Evolutionary conservation across 139 green algal species (phyloP), one percentile per base, ranked within the genome.

Genomic region (Deuterostichococcus epilithicus): DNA sequence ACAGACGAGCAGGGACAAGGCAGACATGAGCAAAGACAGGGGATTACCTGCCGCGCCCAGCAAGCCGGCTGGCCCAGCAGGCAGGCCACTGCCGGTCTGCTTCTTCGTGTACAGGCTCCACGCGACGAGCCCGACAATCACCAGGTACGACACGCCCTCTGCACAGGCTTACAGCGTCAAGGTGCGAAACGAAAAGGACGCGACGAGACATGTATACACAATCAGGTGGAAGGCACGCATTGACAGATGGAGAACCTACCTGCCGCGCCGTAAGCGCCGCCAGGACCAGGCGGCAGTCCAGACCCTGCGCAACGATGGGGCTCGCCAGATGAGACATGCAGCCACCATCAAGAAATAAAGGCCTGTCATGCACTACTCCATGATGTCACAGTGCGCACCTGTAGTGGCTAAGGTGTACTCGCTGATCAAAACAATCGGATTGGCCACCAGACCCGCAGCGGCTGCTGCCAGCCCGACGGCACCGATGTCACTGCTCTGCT

Each of bases 101-200:
- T 83, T 80, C 81, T 97, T 97, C 63, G 88, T 94, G 72, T 85
- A 84, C 3, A 86, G 13, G 32, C 30, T 80, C 87, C 87, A 95
- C 26, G 36, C 90, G 13, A 95, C 80, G 36, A 96, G 68, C 39
- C 80, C 90, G n/a, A 95, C 65, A 1, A 96, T 80, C 23, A 89
- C 77, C 26, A 88, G 74, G 65, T 84, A 86, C 35, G 66, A 77
- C 33, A 81, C 30, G 3, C 83, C 83, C 45, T 87, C 80, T 25
- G 45, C 58, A 13, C 78, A 84, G 3, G 84, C 86, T 26, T 63
- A 86, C 32, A 15, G 72, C 66, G 34, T 71, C 66, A 37, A 44
- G 18, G 28, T 70, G 63, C 28, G 18, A 70, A 30, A 22, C n/a
- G 30, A 70, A 18, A 32, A 52, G 13, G 52, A n/a, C 23, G 52